These are phyloP conservation scores for Diaporthe velutina DNA, from an alignment of 2,329 filamentous ascomycete genomes.

Conservation along the genomic window DNA sequence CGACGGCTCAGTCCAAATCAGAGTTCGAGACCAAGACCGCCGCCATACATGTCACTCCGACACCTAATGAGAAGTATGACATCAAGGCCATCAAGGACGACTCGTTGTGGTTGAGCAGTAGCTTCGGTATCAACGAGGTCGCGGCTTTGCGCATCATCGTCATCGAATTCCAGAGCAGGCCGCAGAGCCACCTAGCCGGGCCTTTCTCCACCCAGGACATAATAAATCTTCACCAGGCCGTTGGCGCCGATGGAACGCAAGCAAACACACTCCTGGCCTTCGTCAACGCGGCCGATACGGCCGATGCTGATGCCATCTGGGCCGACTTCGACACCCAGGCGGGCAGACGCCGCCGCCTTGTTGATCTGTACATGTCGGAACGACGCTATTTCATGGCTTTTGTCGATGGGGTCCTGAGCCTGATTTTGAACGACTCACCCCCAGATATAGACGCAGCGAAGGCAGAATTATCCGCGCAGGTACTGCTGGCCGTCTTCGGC, in stretches of 20 bases:
- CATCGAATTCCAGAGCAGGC: constrained; percentile 85
- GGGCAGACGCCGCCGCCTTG: constrained; percentile 75
- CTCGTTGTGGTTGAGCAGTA: constrained; percentile 86
- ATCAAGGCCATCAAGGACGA: constrained; percentile 87
- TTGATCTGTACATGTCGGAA: constrained; percentile 79
- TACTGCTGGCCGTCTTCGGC: constrained; percentile 43
- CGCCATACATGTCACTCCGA: constrained; percentile 84
- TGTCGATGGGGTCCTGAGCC: constrained; percentile 66
- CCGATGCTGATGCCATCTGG: constrained; percentile 68
- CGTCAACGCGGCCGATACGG: constrained; percentile 58
- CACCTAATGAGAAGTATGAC: constrained; percentile 75
- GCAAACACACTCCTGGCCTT: constrained; percentile 69
- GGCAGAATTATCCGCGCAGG: constrained; percentile 37
- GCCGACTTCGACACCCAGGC: constrained; percentile 73
- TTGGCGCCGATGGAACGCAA: constrained; percentile 73
- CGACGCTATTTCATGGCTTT: constrained; percentile 76
- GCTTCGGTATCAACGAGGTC: constrained; percentile 82
- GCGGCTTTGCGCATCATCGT: constrained; percentile 84
- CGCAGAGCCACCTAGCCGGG: constrained; percentile 78
- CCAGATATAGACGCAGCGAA: constrained; percentile 42
- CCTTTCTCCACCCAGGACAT: constrained; percentile 84
- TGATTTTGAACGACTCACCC: constrained; percentile 58
- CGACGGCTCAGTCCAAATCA: constrained; percentile 73
- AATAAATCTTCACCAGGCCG: constrained; percentile 80
- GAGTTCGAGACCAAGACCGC: constrained; percentile 88